Conservation (phyloP, 208 protist species). For the Angomonas ambiguus region DNA sequence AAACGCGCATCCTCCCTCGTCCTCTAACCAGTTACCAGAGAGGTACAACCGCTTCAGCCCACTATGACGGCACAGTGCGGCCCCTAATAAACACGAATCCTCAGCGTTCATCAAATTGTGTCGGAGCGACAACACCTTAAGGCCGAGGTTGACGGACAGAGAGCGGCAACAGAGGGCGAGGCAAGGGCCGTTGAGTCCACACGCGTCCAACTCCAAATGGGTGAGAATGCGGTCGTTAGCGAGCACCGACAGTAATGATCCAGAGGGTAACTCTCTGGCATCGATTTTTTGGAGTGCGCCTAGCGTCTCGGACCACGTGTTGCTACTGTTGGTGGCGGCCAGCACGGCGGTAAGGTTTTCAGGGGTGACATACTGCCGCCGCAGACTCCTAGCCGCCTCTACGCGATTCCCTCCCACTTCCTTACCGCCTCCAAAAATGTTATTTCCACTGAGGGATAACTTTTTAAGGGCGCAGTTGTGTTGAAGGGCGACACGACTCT, state of each 20-base stretch:
- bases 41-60: constrained; percentile 52
- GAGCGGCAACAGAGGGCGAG: constrained; percentile 59
- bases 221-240: constrained; percentile 48
- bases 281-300: not conserved
- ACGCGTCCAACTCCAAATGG: constrained; percentile 48
- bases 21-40: constrained; percentile 56
- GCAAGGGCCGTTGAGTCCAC: constrained; percentile 50
- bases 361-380: not conserved
- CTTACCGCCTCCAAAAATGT: constrained; percentile 34
- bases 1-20: constrained; percentile 79
- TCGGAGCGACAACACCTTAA: constrained; percentile 51
- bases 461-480: constrained; percentile 39
- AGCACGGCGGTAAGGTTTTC: not conserved
- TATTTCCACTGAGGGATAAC: constrained; percentile 61
- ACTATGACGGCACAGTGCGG: constrained; percentile 52
- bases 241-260: constrained; percentile 27
- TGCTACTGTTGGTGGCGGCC: not conserved
- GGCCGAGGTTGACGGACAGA: constrained; percentile 41
- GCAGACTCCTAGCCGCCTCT: not conserved
- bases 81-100: constrained; percentile 57
- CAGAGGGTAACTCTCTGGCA: not conserved
- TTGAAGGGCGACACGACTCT: constrained; percentile 27
- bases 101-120: constrained; percentile 52
- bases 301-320: not conserved
- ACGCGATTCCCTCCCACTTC: not conserved